phyloP scores from a whole-genome alignment of 257 asterid species.

The Oldenlandia corymbosa region DNA sequence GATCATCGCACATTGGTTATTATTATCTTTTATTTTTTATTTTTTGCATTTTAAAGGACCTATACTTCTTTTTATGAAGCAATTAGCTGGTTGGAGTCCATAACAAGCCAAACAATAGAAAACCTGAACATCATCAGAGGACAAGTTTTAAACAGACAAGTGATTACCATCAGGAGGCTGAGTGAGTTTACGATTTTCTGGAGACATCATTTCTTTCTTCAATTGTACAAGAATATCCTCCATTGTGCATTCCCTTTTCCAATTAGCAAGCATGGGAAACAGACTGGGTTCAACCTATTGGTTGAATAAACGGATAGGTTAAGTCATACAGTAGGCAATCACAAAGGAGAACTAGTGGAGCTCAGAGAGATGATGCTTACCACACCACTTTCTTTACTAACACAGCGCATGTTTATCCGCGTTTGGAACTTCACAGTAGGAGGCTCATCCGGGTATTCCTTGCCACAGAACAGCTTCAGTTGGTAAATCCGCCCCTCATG shows the following conservation, averaged over 20 bases:
- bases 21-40: too few species aligned
- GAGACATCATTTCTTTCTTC: constrained; percentile 78
- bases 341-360: not conserved
- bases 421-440: constrained; percentile 76
- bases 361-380: constrained; percentile 33
- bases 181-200: constrained; percentile 71
- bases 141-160: constrained; percentile 8
- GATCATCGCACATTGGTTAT: too few species aligned
- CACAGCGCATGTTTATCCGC: constrained; percentile 72
- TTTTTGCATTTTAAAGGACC: not conserved
- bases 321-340: not conserved
- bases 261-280: constrained; percentile 72
- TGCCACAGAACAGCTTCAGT: constrained; percentile 67
- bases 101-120: not conserved
- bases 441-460: constrained; percentile 70
- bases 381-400: constrained; percentile 61
- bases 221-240: constrained; percentile 68
- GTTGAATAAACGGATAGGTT: constrained; percentile 9
- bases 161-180: constrained; percentile 74
- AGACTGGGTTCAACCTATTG: constrained; percentile 62
- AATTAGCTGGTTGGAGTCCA: not conserved
- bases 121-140: not conserved
- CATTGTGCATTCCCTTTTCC: constrained; percentile 84
- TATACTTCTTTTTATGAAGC: not conserved
- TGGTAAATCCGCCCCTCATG: constrained; percentile 84